Evolutionary conservation across 495 filamentous ascomycete genomes (phyloP), one percentile per base, ranked within the genome.

Genomic region (Penicillium diatomitis): DNA sequence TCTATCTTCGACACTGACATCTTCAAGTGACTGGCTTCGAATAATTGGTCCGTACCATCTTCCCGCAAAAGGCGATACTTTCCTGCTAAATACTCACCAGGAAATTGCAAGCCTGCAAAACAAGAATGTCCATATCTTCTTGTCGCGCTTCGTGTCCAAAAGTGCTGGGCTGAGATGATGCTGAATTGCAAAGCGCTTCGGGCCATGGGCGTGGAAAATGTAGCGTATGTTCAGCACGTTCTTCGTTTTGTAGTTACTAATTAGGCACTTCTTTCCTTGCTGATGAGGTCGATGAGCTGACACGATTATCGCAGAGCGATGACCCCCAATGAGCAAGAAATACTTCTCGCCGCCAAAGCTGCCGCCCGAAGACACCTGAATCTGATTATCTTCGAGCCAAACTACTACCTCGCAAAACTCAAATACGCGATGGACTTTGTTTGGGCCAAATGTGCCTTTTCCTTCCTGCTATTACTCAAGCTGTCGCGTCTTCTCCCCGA

Each of bases 391-490:
- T 47, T 57, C 30, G 63, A 69, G 9, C 64, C 66, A 28, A 58
- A 66, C 44, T 59, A 67, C 32, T 79, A 79, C 49, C 64, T 77
- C 9, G 67, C 68, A 6, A 72, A 70, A 28, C 65, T 79, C 11
- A 70, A 68, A 49, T 77, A 74, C 46, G 70, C 73, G 0, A 76
- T 76, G 73, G 75, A 79, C 46, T 79, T 76, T 42, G 74, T 79
- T 28, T 76, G 73, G 72, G 75, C 75, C 2, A 79, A 79, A 55
- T 74, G 72, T 42, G 73, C 74, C 2, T 79, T 77, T 52, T 74
- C 70, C 20, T 74, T 76, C 42, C 58, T 79, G 0, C 60, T 79
- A 2, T 66, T 78, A 0, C 66, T 77, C 7, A 76, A 76, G 50
- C 58, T 79, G 4, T 70, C 74, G 0, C 67, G 70, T 8, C 69